Conservation (phyloP, 306 rosid genomes). For the Vicia villosa region DNA sequence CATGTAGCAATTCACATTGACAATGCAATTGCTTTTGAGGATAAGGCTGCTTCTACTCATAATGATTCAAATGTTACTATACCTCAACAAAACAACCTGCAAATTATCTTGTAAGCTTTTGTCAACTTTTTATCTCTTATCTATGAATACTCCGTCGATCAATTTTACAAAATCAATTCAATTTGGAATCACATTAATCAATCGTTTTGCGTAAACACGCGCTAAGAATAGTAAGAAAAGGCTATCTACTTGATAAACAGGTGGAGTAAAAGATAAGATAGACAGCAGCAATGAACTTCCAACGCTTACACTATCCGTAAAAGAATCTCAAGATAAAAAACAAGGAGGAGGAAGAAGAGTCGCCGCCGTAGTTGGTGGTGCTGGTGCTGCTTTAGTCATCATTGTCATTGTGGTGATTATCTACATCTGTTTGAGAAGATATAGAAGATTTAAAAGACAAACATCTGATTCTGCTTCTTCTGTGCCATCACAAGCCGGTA, state of each 20-base stretch:
- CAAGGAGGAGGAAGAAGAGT: conserved; percentile 39
- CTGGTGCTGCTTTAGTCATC: conserved; percentile 50
- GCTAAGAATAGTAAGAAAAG: conserved; percentile 32
- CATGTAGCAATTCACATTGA: conserved; percentile 51
- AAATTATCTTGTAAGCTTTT: conserved; percentile 46
- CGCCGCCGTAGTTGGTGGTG: conserved; percentile 54
- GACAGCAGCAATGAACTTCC: conserved; percentile 53
- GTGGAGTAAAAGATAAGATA: conserved; percentile 37
- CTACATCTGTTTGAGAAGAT: conserved; percentile 51
- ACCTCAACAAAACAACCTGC: conserved; percentile 33
- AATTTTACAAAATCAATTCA: neutral
- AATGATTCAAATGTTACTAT: conserved; percentile 49
- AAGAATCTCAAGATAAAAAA: conserved; percentile 42
- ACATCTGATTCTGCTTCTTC: conserved; percentile 68
- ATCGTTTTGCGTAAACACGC: neutral
- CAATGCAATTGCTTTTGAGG: conserved; percentile 65
- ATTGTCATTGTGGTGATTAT: conserved; percentile 43
- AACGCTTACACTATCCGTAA: conserved; percentile 45
- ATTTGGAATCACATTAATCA: neutral
- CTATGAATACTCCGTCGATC: neutral
- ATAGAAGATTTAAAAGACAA: conserved; percentile 46
- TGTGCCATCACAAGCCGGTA: conserved; percentile 58
- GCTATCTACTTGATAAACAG: conserved; percentile 36
- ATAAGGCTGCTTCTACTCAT: conserved; percentile 53
- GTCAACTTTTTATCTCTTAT: neutral